Evolutionary conservation across 306 rosid species (phyloP), one percentile per base, ranked within the genome.

Genomic region (Cucumis cinereus): DNA sequence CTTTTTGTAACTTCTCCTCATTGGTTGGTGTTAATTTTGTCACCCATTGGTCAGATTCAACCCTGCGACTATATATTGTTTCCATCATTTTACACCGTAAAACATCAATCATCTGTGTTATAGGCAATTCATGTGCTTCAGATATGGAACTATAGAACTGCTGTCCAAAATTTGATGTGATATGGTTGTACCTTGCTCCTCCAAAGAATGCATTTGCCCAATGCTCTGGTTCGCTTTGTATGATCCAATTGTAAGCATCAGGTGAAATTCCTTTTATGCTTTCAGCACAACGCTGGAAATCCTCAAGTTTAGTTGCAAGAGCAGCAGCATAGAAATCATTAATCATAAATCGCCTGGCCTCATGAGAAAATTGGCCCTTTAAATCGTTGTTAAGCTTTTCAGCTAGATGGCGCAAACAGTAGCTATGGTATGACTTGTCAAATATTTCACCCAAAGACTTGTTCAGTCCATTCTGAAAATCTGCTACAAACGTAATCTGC

Each of bases 311-410:
- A 77, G 93, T 82, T 11, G 98, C 90, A 71, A 88, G 84, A 56
- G 98, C 99, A 71, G 98, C 97, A 15, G 96, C 81, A 81, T 94
- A 87, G 63, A 92, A 86, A 78, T 94, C 99, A 82, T 90, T 88
- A 68, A 94, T 78, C 95, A 94, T 85, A 84, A 94, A 94, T 26
- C 96, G 89, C 77, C 99, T 92, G 61, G 99, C 99, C 81, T 94
- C 99, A 5, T 94, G 99, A 78, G 99, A 92, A 76, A 91, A 90
- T 73, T 94, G 97, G 28, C 95, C 96, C 89, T 90, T 94, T 87
- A 94, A 82, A 83, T 94, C 99, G 87, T 76, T 87, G 89, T 92
- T 90, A 40, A 94, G 89, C 80, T 89, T 90, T 69, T 94, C 97
- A 33, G 95, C 93, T 67, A 94, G 95, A 84, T 88, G 95, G 55